Base-by-base conservation (phyloP, 2,329 filamentous ascomycete species). In the Fusarium sp. region DNA sequence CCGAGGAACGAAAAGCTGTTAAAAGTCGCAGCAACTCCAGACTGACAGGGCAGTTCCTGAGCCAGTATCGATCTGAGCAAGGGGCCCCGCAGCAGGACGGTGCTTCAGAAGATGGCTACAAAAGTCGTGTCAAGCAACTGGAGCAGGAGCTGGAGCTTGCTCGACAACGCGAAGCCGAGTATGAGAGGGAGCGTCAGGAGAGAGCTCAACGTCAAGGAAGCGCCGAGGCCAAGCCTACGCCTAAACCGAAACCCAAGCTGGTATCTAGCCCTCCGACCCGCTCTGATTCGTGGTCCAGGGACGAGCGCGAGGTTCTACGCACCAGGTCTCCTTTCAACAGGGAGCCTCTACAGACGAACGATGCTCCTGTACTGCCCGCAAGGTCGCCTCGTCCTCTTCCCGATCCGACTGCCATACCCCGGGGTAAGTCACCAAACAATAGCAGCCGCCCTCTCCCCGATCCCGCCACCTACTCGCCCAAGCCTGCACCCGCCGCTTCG, bases 1-100 rank as follows among this genome's bases (percentile, higher is more conserved):
- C 88, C 49, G 84, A 90, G 61, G 92, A 95, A 75, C 87, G 91
- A 47, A 84, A 85, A 72, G 84, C 87, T 61, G 84, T 88, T 57
- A 86, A 88, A 62, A 86, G 84, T 45, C 85, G 88, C 64, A 91
- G 88, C 74, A 90, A 94, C 72, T 84, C 86, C 38, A 88, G 90
- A 65, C 84, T 97, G 22, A 91, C 90, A 63, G 94, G 94, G 4
- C 94, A 97, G 76, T 94, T 91, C 73, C 85, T 97, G 51, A 95
- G 92, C 75, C 92, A 97, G 76, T 97, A 97, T 77, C 91, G 93
- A 77, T 89, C 91, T 21, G 90, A 93, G 70, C 89, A 76, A 78
- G 84, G 65, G 74, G 60, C 58, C 13, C 44, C 69, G 43, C 67
- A 71, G 19, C 63, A 71, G 26, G 70, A 73, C 36, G 67, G 75